phyloP scores from a whole-genome alignment of 495 filamentous ascomycete genomes.

The Tuber melanosporum region DNA sequence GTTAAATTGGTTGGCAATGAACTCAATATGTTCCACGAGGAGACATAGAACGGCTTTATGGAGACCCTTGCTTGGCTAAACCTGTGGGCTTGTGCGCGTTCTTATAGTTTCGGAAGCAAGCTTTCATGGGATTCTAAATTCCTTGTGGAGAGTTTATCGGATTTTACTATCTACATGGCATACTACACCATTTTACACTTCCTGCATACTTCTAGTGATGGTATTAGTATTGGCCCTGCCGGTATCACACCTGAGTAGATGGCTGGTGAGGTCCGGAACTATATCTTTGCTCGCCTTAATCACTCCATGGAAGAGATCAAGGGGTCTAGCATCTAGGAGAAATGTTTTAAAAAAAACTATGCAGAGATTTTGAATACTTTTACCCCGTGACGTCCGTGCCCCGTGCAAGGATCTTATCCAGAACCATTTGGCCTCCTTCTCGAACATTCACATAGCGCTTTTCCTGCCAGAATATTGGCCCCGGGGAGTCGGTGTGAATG shows the following conservation, averaged over 20 bases:
- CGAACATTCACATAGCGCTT: slow-evolving; percentile 89
- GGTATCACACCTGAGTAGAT: slow-evolving; percentile 73
- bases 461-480: slow-evolving; percentile 86
- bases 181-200: slow-evolving; percentile 93
- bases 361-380: slow-evolving; percentile 91
- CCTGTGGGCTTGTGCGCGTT: slow-evolving; percentile 91
- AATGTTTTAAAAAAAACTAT: slow-evolving; percentile 66
- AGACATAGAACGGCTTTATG: too few relatives aligned
- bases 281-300: slow-evolving; percentile 63
- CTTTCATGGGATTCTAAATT: slow-evolving; percentile 91
- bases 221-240: slow-evolving; percentile 59
- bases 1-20: too few relatives aligned
- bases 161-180: slow-evolving; percentile 90
- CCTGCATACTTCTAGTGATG: slow-evolving; percentile 72
- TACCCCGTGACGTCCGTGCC: slow-evolving; percentile 84
- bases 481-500: slow-evolving; percentile 72
- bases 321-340: slow-evolving; percentile 62
- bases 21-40: too few relatives aligned
- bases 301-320: slow-evolving; percentile 57
- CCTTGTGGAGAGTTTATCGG: slow-evolving; percentile 84
- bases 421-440: slow-evolving; percentile 90
- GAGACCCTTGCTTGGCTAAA: too few relatives aligned
- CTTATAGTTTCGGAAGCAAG: slow-evolving; percentile 87
- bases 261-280: slow-evolving; percentile 95
- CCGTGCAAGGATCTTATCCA: slow-evolving; percentile 83